Base-by-base conservation (phyloP, 129 eudicot genomes). In the Rutidosis leptorrhynchoides region DNA sequence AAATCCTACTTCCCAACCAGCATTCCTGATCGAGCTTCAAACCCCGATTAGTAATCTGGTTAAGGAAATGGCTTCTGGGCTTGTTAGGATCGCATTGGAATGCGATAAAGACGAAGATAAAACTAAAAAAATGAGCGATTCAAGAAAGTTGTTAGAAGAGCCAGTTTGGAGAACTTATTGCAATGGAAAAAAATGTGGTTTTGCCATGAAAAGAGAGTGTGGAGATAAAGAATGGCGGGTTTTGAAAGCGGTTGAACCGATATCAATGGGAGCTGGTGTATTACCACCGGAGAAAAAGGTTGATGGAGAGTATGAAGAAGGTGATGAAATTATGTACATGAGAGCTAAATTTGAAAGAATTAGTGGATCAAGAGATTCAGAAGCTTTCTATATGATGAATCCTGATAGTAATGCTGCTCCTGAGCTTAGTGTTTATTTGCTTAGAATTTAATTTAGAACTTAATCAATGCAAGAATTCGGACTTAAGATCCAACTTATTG, bases 251-350 rank as follows among this genome's bases (percentile, higher is more conserved):
- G 81, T 89, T 33, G 94, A 85, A 74, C 90, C 90, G 25, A 81
- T 89, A 30, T 89, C 96, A 10, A 89, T 81, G 94, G 96, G 96
- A 42, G 96, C 93, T 1, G 96, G 96, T 14, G 94, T 89, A 19
- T 74, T 89, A 71, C 96, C 95, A 26, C 68, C 79, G 17, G 83
- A 72, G 16, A 81, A 83, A 40, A 71, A 56, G 9, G 76, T 58
- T 5, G 80, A 52, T 4, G 73, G 76, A 14, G 80, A 78, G 5
- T 46, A 71, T 21, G 72, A 73, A 11, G 96, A 83, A n/a, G 86
- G 83, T 16, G 65, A 57, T 57, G 96, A 83, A 62, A 72, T 83
- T 1, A 89, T 89, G 93, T 89, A 89, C 37, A 88, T 88, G 96
- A 83, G 96, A 83, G 95, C 95, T 4, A 82, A 88, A 64, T 88